Evolutionary conservation across 2,329 filamentous ascomycete genomes (phyloP).

Genomic region (Nigrospora sphaerica): DNA sequence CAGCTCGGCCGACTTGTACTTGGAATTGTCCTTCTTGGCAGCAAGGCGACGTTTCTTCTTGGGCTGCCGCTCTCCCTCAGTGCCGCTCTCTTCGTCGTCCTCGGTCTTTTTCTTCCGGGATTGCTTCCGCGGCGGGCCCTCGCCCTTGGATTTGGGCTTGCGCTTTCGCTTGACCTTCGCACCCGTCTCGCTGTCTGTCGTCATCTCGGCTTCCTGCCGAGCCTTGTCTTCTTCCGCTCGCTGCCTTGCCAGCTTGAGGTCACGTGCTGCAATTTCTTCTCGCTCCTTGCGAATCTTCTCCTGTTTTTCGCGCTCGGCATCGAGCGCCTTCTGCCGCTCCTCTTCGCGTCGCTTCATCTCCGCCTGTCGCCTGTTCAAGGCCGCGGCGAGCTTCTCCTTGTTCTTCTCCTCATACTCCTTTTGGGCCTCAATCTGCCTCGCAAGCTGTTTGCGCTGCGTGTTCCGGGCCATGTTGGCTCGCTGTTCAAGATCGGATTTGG

Average conservation of each 20-base stretch:
- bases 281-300: conserved; percentile 83
- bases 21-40: conserved; percentile 41
- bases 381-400: conserved; percentile 76
- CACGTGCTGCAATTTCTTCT: conserved; percentile 68
- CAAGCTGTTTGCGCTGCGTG: conserved; percentile 87
- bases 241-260: conserved; percentile 64
- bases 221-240: conserved; percentile 64
- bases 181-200: conserved; percentile 74
- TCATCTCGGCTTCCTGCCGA: conserved; percentile 69
- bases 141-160: conserved; percentile 37
- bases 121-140: conserved; percentile 28
- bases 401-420: conserved; percentile 91
- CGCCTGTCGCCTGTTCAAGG: conserved; percentile 71
- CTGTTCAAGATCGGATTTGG: conserved; percentile 82
- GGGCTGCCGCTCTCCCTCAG: conserved; percentile 43
- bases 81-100: conserved; percentile 38
- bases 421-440: conserved; percentile 76
- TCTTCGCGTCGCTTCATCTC: conserved; percentile 76
- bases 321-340: conserved; percentile 59
- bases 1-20: conserved; percentile 82
- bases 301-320: conserved; percentile 65
- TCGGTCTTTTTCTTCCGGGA: conserved; percentile 54
- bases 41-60: conserved; percentile 57
- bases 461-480: conserved; percentile 96
- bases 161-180: conserved; percentile 76